phyloP scores from a whole-genome alignment of 108 stramenopile genomes.

The Pseudonitzschia pungens region DNA sequence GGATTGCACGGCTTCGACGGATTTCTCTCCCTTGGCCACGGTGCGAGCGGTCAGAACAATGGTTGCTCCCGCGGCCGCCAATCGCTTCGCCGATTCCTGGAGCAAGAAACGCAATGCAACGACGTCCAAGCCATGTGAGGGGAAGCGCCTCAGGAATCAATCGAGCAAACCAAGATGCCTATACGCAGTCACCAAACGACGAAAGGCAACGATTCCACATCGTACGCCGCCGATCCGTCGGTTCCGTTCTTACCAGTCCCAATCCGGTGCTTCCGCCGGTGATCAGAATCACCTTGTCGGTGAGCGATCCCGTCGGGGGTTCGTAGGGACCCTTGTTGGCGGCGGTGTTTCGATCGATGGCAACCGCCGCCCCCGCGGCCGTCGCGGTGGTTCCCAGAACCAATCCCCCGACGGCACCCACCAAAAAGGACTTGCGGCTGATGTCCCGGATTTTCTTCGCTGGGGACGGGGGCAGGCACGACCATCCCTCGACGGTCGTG shows the following conservation, averaged over 20 bases:
- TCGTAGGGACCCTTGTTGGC: constrained; percentile 16
- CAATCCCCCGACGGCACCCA: constrained; percentile 21
- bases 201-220: no score
- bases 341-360: constrained; percentile 2
- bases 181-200: no score
- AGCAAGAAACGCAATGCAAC: background rate
- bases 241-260: constrained; percentile 37
- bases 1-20: constrained; percentile 50
- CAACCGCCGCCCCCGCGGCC: constrained; percentile 23
- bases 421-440: constrained; percentile 23
- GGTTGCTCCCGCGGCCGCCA: constrained; percentile 75
- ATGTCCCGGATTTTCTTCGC: constrained; percentile 13
- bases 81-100: constrained; percentile 69
- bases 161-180: background rate
- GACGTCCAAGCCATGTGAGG: background rate
- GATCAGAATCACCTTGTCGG: constrained; percentile 59
- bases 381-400: constrained; percentile 25
- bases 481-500: background rate
- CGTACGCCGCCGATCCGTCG: background rate
- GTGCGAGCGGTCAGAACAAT: constrained; percentile 71
- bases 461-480: constrained; percentile 1
- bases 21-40: constrained; percentile 49
- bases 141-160: background rate
- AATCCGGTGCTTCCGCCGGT: constrained; percentile 81
- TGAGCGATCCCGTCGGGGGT: constrained; percentile 45